A percentile compares a stretch with the other conserved stretches of the same genome.
Conservation (phyloP, 2,329 filamentous ascomycete species). For the Clarireedia sp. region DNA sequence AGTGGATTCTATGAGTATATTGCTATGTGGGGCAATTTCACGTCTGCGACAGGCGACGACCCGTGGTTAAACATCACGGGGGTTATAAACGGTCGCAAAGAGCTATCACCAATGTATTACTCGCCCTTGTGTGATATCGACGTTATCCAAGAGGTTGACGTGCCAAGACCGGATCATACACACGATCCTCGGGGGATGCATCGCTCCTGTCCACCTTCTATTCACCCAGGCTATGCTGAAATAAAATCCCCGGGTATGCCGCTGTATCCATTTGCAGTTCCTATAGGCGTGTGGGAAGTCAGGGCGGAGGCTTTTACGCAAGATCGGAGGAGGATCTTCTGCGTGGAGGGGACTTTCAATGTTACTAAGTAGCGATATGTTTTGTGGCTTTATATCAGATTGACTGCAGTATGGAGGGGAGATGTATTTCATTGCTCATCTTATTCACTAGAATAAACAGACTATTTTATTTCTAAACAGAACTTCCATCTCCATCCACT, state of each 20-base stretch:
- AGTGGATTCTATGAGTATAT: not conserved
- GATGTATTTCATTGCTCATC: no score
- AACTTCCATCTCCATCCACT: no score
- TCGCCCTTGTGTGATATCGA: not conserved
- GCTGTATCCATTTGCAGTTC: not conserved
- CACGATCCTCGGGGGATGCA: not conserved
- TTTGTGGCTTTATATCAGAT: no score
- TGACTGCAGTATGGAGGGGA: no score
- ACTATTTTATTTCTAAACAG: no score
- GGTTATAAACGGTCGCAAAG: not conserved
- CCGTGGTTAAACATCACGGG: not conserved
- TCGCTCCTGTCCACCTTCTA: not conserved
- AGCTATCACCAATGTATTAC: not conserved
- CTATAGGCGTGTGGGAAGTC: not conserved
- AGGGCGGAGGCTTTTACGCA: not conserved
- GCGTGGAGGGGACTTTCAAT: not conserved
- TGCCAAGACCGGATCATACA: not conserved
- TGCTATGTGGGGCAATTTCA: not conserved
- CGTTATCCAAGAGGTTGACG: not conserved
- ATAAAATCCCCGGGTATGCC: not conserved
- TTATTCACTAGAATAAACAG: no score
- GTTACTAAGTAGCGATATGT: no score
- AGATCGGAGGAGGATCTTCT: not conserved
- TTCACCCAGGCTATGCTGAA: not conserved
- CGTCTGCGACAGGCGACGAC: not conserved